Evolutionary conservation across 192 early-diverging fungal genomes (phyloP).

Genomic region (Oehlia diaphana): DNA sequence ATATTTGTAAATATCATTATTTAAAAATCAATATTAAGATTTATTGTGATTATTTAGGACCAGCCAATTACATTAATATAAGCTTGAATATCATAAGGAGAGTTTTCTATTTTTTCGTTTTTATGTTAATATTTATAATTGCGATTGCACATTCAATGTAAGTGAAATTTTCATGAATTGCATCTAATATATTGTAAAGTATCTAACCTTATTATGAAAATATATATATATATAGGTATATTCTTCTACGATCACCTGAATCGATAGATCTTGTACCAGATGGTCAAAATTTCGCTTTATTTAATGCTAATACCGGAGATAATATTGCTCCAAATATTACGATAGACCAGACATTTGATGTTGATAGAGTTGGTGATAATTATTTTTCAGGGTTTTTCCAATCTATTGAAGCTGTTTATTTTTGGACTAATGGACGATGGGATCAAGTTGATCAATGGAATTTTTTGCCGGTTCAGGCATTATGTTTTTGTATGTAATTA

Average conservation of each 20-base stretch:
- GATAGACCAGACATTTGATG: neutral
- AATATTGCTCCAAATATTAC: neutral
- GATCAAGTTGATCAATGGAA: constrained; percentile 21
- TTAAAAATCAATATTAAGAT: neutral
- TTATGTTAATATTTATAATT: neutral
- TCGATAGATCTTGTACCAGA: neutral
- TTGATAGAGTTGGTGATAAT: neutral
- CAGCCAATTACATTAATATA: constrained; percentile 10
- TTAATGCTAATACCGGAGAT: too few species aligned
- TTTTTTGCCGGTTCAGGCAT: neutral
- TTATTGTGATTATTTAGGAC: neutral
- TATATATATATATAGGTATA: neutral
- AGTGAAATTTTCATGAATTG: neutral
- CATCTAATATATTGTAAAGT: too few species aligned
- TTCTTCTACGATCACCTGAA: neutral
- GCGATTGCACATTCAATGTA: constrained; percentile 9
- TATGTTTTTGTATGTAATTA: neutral
- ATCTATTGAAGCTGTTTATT: constrained; percentile 13
- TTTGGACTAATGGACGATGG: constrained; percentile 26
- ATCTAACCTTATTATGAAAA: too few species aligned
- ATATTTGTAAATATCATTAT: neutral
- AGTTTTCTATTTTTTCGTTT: neutral
- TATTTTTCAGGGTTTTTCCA: neutral
- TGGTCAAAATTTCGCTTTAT: neutral
- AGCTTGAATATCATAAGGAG: neutral